phyloP scores from a whole-genome alignment of 257 asterid species.

The Capsicum chinense region DNA sequence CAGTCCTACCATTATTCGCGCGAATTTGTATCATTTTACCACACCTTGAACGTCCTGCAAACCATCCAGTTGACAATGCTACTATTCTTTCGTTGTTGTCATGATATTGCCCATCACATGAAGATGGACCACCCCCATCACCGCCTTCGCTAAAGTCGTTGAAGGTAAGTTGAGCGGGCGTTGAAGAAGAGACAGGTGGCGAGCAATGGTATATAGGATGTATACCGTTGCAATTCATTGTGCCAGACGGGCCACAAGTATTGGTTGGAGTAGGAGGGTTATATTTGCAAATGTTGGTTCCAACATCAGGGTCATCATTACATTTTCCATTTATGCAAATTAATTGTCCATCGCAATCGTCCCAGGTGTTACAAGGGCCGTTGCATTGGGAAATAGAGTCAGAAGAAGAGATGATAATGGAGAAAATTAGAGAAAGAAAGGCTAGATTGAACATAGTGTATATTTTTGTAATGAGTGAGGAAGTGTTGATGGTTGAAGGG shows the following conservation, averaged over 20 bases:
- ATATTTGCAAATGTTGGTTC: not conserved
- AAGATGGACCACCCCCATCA: constrained; percentile 42
- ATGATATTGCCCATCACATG: constrained; percentile 45
- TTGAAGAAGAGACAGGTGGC: constrained; percentile 46
- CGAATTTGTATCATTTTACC: constrained; percentile 38
- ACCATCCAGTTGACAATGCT: constrained; percentile 60
- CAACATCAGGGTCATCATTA: not conserved
- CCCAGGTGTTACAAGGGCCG: not conserved
- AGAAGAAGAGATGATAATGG: not conserved
- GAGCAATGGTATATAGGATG: constrained; percentile 42
- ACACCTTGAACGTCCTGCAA: constrained; percentile 40
- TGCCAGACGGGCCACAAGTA: not conserved
- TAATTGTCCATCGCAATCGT: not conserved
- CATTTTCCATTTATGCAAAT: not conserved
- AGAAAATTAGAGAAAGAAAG: too few species aligned
- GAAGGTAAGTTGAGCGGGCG: constrained; percentile 45
- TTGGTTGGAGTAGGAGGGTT: not conserved
- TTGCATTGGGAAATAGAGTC: not conserved
- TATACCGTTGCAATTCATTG: not conserved
- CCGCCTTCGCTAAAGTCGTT: constrained; percentile 35
- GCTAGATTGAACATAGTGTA: too few species aligned
- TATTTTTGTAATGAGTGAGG: too few species aligned
- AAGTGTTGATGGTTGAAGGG: too few species aligned
- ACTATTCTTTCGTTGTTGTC: constrained; percentile 41
- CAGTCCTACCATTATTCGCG: constrained; percentile 46